A percentile compares a stretch with the other conserved stretches of the same genome.
These are phyloP conservation scores for Viola odorata DNA, from an alignment of 345 rosid genomes.

Conservation along the genomic window DNA sequence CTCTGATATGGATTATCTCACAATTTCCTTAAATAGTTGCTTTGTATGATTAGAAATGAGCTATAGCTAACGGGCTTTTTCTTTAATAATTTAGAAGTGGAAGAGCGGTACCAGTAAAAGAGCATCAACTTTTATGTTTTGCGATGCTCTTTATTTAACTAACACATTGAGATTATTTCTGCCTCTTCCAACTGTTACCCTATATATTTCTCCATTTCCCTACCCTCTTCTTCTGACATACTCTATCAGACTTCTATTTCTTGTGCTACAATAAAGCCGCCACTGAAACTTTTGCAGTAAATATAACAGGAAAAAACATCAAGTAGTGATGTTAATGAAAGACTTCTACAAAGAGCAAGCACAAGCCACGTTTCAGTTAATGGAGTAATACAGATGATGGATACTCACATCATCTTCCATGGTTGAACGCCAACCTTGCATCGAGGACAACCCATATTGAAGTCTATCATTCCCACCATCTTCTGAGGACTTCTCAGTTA, in stretches of 20 bases:
- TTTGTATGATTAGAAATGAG: no score
- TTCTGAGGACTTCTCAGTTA: constrained; percentile 80
- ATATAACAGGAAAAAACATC: background rate
- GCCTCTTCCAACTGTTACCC: no score
- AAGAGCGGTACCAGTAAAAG: no score
- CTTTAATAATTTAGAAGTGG: no score
- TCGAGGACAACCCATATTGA: constrained; percentile 85
- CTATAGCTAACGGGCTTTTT: no score
- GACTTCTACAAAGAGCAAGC: background rate
- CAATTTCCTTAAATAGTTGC: no score
- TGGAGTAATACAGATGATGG: background rate
- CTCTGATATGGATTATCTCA: no score
- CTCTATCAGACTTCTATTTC: background rate
- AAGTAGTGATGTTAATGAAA: background rate
- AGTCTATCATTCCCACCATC: constrained; percentile 74
- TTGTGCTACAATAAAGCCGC: background rate
- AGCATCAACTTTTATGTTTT: no score
- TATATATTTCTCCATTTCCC: no score
- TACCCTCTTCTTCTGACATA: no score
- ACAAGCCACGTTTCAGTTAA: background rate
- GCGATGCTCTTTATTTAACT: no score
- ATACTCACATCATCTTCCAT: constrained; percentile 99
- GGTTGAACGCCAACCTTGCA: constrained; percentile 99
- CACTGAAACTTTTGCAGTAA: background rate
- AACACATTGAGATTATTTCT: no score